These are phyloP conservation scores for Aspergillus avenaceus DNA, from an alignment of 495 filamentous ascomycete genomes.

Conservation along the genomic window DNA sequence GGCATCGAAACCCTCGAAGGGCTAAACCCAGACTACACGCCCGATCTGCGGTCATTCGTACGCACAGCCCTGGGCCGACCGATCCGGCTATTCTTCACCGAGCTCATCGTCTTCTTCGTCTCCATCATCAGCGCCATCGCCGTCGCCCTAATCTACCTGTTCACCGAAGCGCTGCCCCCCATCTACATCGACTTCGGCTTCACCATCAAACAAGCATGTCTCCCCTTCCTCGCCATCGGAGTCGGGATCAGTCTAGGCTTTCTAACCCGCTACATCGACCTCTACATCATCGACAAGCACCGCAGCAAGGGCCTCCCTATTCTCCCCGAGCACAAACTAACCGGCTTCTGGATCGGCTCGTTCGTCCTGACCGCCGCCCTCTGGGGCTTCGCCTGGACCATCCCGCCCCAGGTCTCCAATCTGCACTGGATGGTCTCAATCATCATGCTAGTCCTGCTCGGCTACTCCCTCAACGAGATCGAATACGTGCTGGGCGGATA, in stretches of 20 bases:
- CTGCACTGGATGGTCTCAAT: conserved; percentile 43
- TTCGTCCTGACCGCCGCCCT: conserved; percentile 40
- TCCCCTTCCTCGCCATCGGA: conserved; percentile 46
- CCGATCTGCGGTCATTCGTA: conserved; percentile 32
- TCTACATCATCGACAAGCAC: conserved; percentile 28
- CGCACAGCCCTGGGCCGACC: conserved; percentile 40
- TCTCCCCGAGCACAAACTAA: conserved; percentile 48
- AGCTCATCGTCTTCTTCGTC: conserved; percentile 46
- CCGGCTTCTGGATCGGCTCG: conserved; percentile 44
- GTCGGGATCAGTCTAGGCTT: conserved; percentile 42
- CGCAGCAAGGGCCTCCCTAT: conserved; percentile 25
- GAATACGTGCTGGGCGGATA: conserved; percentile 50
- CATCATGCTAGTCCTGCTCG: conserved; percentile 40
- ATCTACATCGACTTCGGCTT: conserved; percentile 46
- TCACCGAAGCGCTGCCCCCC: conserved; percentile 45
- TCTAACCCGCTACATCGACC: conserved; percentile 43
- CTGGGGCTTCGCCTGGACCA: conserved; percentile 52
- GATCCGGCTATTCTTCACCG: conserved; percentile 41
- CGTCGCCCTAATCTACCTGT: conserved; percentile 52
- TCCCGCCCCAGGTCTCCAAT: conserved; percentile 34
- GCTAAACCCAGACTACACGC: conserved; percentile 40
- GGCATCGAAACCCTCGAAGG: conserved; percentile 19
- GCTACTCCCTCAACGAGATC: conserved; percentile 51
- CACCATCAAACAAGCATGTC: conserved; percentile 32
- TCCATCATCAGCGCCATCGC: conserved; percentile 42